Evolutionary conservation across 192 early-diverging fungal species (phyloP), one percentile per base, ranked within the genome.

Genomic region (Dissophora ornata): DNA sequence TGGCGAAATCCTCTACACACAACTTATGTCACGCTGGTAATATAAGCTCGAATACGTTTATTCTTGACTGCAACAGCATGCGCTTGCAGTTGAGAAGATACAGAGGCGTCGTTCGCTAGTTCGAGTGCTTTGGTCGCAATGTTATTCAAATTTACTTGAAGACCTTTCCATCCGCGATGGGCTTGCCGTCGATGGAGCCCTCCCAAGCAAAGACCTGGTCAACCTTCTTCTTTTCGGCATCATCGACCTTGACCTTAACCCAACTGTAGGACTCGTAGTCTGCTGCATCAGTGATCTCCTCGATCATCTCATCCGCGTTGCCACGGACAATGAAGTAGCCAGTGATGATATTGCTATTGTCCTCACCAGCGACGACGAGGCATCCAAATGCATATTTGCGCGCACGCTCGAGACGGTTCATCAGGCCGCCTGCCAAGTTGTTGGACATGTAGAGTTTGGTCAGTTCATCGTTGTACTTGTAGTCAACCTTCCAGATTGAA

Each of bases 241-340:
- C 89, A 41, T 74, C 82, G 56, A 85, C 85, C 63, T 92, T 90
- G 53, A 88, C 84, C 75, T 89, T 88, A 38, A 81, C 83, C 83
- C 93, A 97, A 53, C 58, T 80, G 87, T 88, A 97, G 29, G 92
- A 94, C 57, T 92, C 93, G 83, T 81, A 96, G 87, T 96, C 94
- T 41, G 94, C 85, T 28, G 93, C 86, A 69, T 96, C 94, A 29
- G 64, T 69, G 21, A 70, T 46, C 45, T 70, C 68, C 52, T 70
- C 68, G 28, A 70, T 70, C 56, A 67, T 57, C 52, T 67, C 61
- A 10, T 42, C 49, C 4, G 60, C 34, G n/a, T 36, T 71, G 45
- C 94, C 96, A 80, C 94, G 92, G 81, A 96, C 87, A 29, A 97
- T 89, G 82, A 95, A 97, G 90, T 94, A 94, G 69, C 96, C 96